Evolutionary conservation across 495 filamentous ascomycete species (phyloP), one percentile per base, ranked within the genome.

Genomic region (Penicillium dipodomyicola): DNA sequence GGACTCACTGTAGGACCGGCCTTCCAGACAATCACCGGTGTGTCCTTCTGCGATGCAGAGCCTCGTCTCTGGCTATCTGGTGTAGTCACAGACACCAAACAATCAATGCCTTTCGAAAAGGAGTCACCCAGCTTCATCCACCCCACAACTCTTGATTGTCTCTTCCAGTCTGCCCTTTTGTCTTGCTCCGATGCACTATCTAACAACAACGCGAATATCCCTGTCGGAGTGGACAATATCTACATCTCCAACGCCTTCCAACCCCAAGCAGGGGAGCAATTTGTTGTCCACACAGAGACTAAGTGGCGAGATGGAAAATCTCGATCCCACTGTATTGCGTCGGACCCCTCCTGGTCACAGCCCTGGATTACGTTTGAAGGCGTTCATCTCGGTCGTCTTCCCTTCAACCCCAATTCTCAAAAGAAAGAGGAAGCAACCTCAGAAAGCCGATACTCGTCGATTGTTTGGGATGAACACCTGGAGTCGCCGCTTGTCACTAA

Each of bases 141-240:
- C 37, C 72, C 71, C 7, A 68, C 69, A 1, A 64, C 65, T 5
- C 62, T 75, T 9, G 72, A 75, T 52, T 62, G 59, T 9, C 58
- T 72, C 25, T 67, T 75, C 42, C 71, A 75, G 20, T 47, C 59
- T 11, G 65, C 60, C 9, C 54, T 70, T 25, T 29, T 69, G 9
- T 60, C 64, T 5, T 57, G 54, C 29, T 67, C 64, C 0, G 57
- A 69, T 7, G 54, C 51, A 11, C 49, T 67, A 0, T 47, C 54
- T 0, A 64, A 48, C 52, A 50, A 56, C 19, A 45, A 60, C 3
- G 61, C 66, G 9, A 58, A 60, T 22, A 69, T 69, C 15, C 66
- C 64, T 3, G 41, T 67, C 4, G 61, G 54, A 3, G 64, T 67
- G 5, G 66, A 67, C n/a, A 57, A 61, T 5, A 49, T 62, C 17